Conservation (phyloP, 148 eudicot species). For the Spergularia bocconei region DNA sequence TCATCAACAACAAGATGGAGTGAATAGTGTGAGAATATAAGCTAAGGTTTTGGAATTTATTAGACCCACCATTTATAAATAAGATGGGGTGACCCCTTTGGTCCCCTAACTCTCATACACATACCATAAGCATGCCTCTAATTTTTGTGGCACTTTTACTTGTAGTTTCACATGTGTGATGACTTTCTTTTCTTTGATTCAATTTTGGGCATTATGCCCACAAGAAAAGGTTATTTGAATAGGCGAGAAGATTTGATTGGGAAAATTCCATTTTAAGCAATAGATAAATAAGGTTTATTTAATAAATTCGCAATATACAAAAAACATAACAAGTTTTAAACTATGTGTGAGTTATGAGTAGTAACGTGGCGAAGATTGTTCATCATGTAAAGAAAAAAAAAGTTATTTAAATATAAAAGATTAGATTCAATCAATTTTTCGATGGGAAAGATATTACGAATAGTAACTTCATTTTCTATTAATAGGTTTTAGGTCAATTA, state of each 20-base stretch:
- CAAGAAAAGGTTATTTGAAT: neutral
- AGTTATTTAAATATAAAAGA: too few species aligned
- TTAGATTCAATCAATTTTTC: too few species aligned
- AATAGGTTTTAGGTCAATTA: too few species aligned
- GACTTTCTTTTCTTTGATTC: constrained; percentile 12
- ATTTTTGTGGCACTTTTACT: constrained; percentile 40
- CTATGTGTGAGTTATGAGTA: too few species aligned
- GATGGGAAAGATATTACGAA: too few species aligned
- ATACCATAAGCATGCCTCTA: constrained; percentile 42
- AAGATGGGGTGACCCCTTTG: constrained; percentile 39
- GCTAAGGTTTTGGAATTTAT: neutral
- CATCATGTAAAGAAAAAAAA: too few species aligned
- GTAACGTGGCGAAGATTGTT: too few species aligned
- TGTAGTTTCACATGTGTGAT: constrained; percentile 35
- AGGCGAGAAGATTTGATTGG: constrained; percentile 1
- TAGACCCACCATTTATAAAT: constrained; percentile 11
- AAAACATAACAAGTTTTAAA: too few species aligned
- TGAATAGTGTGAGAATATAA: constrained; percentile 15
- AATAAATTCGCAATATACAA: too few species aligned
- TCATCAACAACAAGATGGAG: constrained; percentile 51
- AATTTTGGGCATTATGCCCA: constrained; percentile 20
- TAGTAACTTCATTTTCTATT: too few species aligned
- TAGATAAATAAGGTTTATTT: neutral
- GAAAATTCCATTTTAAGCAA: neutral
- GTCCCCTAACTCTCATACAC: constrained; percentile 54